Conservation (phyloP, 2,329 filamentous ascomycete species). For the Zasmidium citrigriseum region DNA sequence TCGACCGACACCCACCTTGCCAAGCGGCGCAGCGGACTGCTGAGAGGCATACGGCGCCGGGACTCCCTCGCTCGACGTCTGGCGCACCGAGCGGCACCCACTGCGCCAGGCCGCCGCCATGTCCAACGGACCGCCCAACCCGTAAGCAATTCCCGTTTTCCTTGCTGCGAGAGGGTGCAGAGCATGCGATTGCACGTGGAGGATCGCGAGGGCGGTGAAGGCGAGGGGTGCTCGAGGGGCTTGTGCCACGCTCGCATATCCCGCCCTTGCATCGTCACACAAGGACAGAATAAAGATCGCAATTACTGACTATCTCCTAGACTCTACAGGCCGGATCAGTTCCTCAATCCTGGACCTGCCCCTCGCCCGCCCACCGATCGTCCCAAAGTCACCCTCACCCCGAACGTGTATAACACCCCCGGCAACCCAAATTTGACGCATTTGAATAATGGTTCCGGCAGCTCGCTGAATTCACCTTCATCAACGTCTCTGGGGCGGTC, state of each 20-base stretch:
- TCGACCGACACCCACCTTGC: background rate
- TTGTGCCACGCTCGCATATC: background rate
- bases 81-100: background rate
- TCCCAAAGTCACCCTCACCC: slow-evolving; percentile 73
- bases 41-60: background rate
- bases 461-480: slow-evolving; percentile 43
- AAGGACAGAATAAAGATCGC: background rate
- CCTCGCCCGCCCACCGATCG: slow-evolving; percentile 84
- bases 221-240: background rate
- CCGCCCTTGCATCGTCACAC: background rate
- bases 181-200: background rate
- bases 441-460: slow-evolving; percentile 15
- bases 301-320: slow-evolving; percentile 37
- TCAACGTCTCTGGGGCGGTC: slow-evolving; percentile 42
- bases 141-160: background rate
- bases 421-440: slow-evolving; percentile 64
- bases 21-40: background rate
- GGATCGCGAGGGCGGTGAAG: background rate
- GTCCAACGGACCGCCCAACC: background rate
- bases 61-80: background rate
- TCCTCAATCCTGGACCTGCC: slow-evolving; percentile 96
- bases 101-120: background rate
- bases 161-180: background rate
- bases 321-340: slow-evolving; percentile 66
- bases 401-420: slow-evolving; percentile 68